Evolutionary conservation across 208 protist species (phyloP).

Genomic region (Tritrichomonas musculus): DNA sequence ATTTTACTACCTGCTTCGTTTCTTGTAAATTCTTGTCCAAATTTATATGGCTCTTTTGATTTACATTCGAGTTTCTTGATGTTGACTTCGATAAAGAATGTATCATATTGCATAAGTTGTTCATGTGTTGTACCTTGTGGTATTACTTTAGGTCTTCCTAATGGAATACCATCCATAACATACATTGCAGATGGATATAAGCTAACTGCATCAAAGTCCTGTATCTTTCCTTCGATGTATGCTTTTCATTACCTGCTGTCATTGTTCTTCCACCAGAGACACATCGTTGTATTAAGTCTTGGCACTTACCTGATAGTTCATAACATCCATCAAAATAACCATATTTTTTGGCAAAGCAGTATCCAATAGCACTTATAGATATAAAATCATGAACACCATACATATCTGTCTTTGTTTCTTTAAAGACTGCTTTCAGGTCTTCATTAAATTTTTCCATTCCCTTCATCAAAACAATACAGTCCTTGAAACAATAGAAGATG

Average conservation of each 20-base stretch:
- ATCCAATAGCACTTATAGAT: neutral
- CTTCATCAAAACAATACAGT: neutral
- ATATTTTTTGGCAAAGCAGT: neutral
- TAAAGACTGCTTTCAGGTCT: neutral
- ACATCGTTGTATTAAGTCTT: neutral
- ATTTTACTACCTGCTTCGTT: no score
- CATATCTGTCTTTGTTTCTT: neutral
- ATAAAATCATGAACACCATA: neutral
- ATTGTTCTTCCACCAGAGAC: neutral
- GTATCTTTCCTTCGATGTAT: no score
- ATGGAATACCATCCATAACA: no score
- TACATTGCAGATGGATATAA: no score
- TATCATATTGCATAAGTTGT: no score
- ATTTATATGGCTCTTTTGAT: no score
- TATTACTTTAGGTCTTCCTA: no score
- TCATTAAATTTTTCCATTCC: neutral
- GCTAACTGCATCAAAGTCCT: no score
- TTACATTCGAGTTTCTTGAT: no score
- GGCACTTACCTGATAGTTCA: neutral
- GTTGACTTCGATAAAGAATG: no score
- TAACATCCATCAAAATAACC: neutral
- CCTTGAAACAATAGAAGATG: neutral
- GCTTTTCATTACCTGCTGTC: neutral
- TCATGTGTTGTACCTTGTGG: no score
- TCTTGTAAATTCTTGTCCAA: no score